These are phyloP conservation scores for Aspergillus steynii DNA, from an alignment of 495 filamentous ascomycete genomes.

Conservation along the genomic window DNA sequence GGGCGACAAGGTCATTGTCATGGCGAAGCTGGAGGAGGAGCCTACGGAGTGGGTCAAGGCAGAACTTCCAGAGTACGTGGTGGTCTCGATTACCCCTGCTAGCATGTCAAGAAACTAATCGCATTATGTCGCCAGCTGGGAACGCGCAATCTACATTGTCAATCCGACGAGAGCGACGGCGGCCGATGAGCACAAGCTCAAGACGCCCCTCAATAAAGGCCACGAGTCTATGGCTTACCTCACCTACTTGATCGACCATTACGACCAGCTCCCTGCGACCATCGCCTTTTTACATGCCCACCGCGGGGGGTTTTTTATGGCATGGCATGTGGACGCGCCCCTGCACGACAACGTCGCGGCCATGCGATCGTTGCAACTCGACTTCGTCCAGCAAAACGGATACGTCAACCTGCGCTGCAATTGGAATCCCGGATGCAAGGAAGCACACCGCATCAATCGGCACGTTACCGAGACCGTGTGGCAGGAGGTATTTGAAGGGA, in stretches of 20 bases:
- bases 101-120: background rate
- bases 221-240: conserved; percentile 77
- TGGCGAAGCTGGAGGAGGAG: conserved; percentile 58
- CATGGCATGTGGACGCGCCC: conserved; percentile 65
- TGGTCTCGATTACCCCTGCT: background rate
- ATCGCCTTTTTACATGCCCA: conserved; percentile 70
- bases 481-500: conserved; percentile 54
- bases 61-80: conserved; percentile 50
- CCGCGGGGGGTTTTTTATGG: conserved; percentile 43
- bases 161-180: conserved; percentile 55
- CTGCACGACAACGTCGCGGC: conserved; percentile 53
- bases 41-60: conserved; percentile 60
- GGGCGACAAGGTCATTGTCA: conserved; percentile 54
- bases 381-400: conserved; percentile 55
- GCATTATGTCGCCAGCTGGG: conserved; percentile 38
- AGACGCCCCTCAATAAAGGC: conserved; percentile 62
- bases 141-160: conserved; percentile 64
- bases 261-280: conserved; percentile 65
- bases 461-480: conserved; percentile 58
- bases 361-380: conserved; percentile 51
- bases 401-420: conserved; percentile 70
- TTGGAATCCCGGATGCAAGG: conserved; percentile 62
- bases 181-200: conserved; percentile 41
- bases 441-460: conserved; percentile 50
- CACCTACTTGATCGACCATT: conserved; percentile 71